These are phyloP conservation scores for Epichloe brachyelytri DNA, from an alignment of 2,329 filamentous ascomycete species.

Conservation along the genomic window DNA sequence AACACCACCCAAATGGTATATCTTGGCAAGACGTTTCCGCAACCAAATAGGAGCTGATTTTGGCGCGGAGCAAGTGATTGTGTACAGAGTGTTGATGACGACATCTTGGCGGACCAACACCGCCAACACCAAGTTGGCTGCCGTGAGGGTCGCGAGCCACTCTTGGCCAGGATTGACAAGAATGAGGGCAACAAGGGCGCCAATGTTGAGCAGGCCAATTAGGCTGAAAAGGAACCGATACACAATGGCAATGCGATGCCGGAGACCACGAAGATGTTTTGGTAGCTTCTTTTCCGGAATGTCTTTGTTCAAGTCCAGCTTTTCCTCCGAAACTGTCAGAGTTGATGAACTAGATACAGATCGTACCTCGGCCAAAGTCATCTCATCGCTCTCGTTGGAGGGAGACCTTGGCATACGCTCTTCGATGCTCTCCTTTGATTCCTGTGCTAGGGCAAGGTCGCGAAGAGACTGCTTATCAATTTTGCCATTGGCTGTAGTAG, in stretches of 20 bases:
- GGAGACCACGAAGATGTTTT: slow-evolving; percentile 26
- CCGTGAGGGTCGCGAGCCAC: slow-evolving; percentile 29
- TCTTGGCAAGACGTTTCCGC: slow-evolving; percentile 33
- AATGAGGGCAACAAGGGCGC: slow-evolving; percentile 31
- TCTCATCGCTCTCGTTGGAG: slow-evolving; percentile 8
- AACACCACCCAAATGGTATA: slow-evolving; percentile 39
- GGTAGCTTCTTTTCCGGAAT: slow-evolving; percentile 28
- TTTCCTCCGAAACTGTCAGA: slow-evolving; percentile 17
- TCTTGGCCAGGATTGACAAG: slow-evolving; percentile 20
- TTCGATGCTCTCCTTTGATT: neutral
- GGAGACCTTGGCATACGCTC: neutral
- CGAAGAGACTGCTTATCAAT: slow-evolving; percentile 37
- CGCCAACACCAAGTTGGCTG: slow-evolving; percentile 35
- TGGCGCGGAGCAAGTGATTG: slow-evolving; percentile 30
- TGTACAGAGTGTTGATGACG: slow-evolving; percentile 38
- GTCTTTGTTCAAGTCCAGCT: slow-evolving; percentile 17
- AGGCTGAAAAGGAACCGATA: slow-evolving; percentile 45
- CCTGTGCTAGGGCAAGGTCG: slow-evolving; percentile 15
- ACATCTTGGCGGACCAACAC: slow-evolving; percentile 40
- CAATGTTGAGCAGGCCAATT: slow-evolving; percentile 36
- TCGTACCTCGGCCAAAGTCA: slow-evolving; percentile 15
- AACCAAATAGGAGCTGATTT: slow-evolving; percentile 34
- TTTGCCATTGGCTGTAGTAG: slow-evolving; percentile 43
- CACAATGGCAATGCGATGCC: slow-evolving; percentile 34
- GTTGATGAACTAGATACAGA: slow-evolving; percentile 19